phyloP scores from a whole-genome alignment of 495 filamentous ascomycete genomes.

The Parmelia sp. region DNA sequence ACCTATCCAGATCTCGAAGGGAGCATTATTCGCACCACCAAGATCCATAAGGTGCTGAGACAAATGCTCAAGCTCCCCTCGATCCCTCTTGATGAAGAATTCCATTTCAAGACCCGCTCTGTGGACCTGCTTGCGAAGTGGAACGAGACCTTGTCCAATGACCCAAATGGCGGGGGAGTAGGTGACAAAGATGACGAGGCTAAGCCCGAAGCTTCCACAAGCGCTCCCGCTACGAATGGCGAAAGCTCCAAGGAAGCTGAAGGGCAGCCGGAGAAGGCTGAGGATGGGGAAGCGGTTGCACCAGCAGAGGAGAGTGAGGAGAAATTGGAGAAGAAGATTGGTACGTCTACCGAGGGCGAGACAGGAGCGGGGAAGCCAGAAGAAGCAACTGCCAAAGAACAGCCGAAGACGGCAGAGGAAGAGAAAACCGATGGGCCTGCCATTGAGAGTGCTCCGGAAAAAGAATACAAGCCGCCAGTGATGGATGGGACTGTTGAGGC shows the following conservation, averaged over 20 bases:
- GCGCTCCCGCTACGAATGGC: constrained; percentile 44
- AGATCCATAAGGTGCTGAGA: constrained; percentile 93
- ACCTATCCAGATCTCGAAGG: constrained; percentile 72
- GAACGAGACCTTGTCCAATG: constrained; percentile 68
- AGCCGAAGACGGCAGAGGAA: constrained; percentile 29
- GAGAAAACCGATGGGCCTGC: constrained; percentile 26
- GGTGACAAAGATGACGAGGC: constrained; percentile 44
- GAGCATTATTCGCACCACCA: constrained; percentile 73
- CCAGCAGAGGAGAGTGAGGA: constrained; percentile 30
- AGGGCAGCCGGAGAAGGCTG: constrained; percentile 44
- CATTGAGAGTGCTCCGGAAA: constrained; percentile 21
- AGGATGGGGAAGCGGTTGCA: constrained; percentile 31
- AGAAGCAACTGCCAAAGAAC: constrained; percentile 31
- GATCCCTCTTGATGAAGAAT: constrained; percentile 81
- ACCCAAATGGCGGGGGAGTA: constrained; percentile 40
- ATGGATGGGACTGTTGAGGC: constrained; percentile 29
- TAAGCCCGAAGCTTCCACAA: constrained; percentile 30
- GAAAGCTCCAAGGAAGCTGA: constrained; percentile 33
- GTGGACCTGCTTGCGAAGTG: constrained; percentile 68
- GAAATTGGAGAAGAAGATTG: constrained; percentile 34
- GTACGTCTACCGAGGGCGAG: constrained; percentile 22
- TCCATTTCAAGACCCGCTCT: constrained; percentile 73
- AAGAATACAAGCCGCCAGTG: constrained; percentile 22
- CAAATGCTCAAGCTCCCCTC: constrained; percentile 74
- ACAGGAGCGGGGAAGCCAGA: constrained; percentile 38